Evolutionary conservation across 2,329 filamentous ascomycete genomes (phyloP).

Genomic region (Hortaea werneckii): DNA sequence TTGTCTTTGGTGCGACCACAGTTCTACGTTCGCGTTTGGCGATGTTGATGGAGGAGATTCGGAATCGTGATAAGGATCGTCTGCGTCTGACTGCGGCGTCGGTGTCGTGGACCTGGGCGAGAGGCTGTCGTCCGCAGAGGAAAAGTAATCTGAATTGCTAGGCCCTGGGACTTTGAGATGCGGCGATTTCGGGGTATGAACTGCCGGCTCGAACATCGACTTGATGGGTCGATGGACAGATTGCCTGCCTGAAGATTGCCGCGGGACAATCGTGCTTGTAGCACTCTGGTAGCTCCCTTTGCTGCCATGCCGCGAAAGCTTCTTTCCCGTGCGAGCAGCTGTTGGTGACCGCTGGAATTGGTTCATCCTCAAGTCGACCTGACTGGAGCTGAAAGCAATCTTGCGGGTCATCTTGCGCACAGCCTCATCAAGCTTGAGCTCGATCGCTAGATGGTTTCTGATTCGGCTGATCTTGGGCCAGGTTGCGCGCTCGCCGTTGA

Average conservation of each 20-base stretch:
- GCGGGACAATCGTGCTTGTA: constrained; percentile 3
- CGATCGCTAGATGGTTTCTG: constrained; percentile 77
- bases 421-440: constrained; percentile 69
- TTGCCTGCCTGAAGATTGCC: neutral
- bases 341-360: constrained; percentile 5
- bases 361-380: constrained; percentile 45
- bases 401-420: constrained; percentile 58
- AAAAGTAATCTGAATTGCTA: constrained; percentile 1
- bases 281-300: constrained; percentile 5
- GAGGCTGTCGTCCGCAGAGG: constrained; percentile 4
- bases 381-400: constrained; percentile 59
- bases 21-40: constrained; percentile 16
- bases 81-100: neutral
- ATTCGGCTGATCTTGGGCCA: constrained; percentile 86
- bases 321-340: neutral
- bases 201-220: constrained; percentile 5
- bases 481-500: constrained; percentile 73
- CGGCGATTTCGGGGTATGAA: neutral
- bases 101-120: constrained; percentile 1
- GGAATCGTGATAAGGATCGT: constrained; percentile 1
- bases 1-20: constrained; percentile 11
- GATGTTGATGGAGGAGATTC: constrained; percentile 17
- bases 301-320: constrained; percentile 4
- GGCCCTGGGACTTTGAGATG: neutral
- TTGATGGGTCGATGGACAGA: neutral